phyloP scores from a whole-genome alignment of 352 stramenopile species.

The Pythium chondricola region DNA sequence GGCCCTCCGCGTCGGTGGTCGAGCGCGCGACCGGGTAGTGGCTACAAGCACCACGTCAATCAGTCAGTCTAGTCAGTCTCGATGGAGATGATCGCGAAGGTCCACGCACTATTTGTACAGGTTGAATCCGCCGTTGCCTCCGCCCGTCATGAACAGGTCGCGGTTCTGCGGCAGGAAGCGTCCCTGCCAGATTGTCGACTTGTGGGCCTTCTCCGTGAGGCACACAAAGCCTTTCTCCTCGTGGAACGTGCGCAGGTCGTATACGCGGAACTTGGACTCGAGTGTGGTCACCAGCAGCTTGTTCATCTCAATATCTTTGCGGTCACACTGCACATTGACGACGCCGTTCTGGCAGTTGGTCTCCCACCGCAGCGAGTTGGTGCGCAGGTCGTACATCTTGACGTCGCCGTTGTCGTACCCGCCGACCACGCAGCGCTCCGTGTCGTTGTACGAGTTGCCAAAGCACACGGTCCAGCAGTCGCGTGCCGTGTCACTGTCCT shows the following conservation, averaged over 20 bases:
- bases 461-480: slow-evolving; percentile 97
- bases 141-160: slow-evolving; percentile 94
- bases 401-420: slow-evolving; percentile 97
- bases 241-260: slow-evolving; percentile 92
- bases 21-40: slow-evolving; percentile 79
- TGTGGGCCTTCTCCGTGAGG: slow-evolving; percentile 90
- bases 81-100: slow-evolving; percentile 9
- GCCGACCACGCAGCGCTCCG: slow-evolving; percentile 89
- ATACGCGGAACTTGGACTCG: slow-evolving; percentile 94
- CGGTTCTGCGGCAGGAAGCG: slow-evolving; percentile 94
- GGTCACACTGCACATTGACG: slow-evolving; percentile 94
- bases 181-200: slow-evolving; percentile 94
- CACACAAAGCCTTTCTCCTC: slow-evolving; percentile 89
- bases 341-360: slow-evolving; percentile 96
- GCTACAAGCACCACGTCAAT: slow-evolving; percentile 22
- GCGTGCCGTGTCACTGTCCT: slow-evolving; percentile 62
- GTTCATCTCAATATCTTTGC: slow-evolving; percentile 98
- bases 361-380: slow-evolving; percentile 92
- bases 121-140: slow-evolving; percentile 96
- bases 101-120: slow-evolving; percentile 95
- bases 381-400: slow-evolving; percentile 95
- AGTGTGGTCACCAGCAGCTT: slow-evolving; percentile 94
- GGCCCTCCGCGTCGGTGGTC: slow-evolving; percentile 79
- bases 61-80: slow-evolving; percentile 4
- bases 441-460: slow-evolving; percentile 92